Conservation (phyloP, 345 rosid genomes). For the Luvunga scandens region DNA sequence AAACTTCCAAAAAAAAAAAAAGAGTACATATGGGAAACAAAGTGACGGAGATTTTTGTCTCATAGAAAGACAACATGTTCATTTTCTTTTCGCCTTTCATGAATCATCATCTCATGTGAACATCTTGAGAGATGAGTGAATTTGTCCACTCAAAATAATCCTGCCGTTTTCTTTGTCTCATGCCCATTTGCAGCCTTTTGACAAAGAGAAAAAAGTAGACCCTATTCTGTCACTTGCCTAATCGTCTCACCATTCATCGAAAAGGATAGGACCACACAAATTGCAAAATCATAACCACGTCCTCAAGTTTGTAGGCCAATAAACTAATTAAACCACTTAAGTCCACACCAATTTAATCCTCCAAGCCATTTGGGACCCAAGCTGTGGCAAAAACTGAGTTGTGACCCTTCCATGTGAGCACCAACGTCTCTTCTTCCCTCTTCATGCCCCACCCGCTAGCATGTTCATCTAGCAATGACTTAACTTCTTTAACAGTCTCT, state of each 20-base stretch:
- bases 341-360: slow-evolving; percentile 23
- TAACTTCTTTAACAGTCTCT: slow-evolving; percentile 51
- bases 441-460: slow-evolving; percentile 84
- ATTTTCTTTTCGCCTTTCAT: slow-evolving; percentile 17
- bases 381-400: slow-evolving; percentile 64
- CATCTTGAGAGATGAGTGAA: slow-evolving; percentile 1
- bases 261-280: slow-evolving; percentile 17
- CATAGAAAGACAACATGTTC: slow-evolving; percentile 26
- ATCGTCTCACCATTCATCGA: slow-evolving; percentile 10
- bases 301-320: neutral
- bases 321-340: neutral
- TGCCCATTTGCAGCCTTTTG: slow-evolving; percentile 31
- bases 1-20: neutral
- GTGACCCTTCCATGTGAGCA: slow-evolving; percentile 80
- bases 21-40: neutral
- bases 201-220: slow-evolving; percentile 14
- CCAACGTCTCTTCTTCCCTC: slow-evolving; percentile 58
- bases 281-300: neutral
- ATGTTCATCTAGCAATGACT: slow-evolving; percentile 55
- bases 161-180: slow-evolving; percentile 23
- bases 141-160: slow-evolving; percentile 21
- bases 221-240: slow-evolving; percentile 12
- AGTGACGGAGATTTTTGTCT: slow-evolving; percentile 21
- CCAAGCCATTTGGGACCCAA: slow-evolving; percentile 42
- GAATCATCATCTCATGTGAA: slow-evolving; percentile 20